Evolutionary conservation across 164 flowering plant species (phyloP), one percentile per base, ranked within the genome.

Genomic region (Chloranthus sessilifolius): DNA sequence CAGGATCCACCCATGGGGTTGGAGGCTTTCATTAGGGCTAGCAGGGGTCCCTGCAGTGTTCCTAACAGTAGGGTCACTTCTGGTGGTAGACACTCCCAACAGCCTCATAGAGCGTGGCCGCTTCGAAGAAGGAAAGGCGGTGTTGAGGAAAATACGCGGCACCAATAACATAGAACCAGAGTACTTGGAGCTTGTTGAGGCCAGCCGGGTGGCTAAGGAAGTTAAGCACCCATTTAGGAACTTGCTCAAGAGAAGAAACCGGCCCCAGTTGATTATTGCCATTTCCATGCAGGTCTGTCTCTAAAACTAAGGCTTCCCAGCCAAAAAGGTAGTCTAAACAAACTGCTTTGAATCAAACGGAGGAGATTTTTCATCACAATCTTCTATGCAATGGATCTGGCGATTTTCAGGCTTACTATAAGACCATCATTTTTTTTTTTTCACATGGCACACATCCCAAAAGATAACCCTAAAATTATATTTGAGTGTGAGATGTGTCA

Each of bases 1-100:
- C 41, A 50, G 53, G 42, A 35, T 50, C 23, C 42, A 34, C 36
- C 44, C 37, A 36, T 89, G 86, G 86, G 98, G 98, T 0, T 91
- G 96, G 98, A 85, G 98, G 59, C 37, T 91, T 4, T 91, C 98
- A 24, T 52, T 91, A 38, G 98, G 88, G 3, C 53, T 88, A 48
- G 96, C 94, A 7, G 96, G 88, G 4, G 52, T 85, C 46, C 98
- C 98, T 1, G 98, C 94, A 7, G 38, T 62, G 1, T 75, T 91
- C 41, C 64, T 91, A 2, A 80, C 88, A 3, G 16, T 80, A 4
- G 98, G 98, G 7, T 62, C 98, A 7, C 58, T 91, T 1, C n/a
- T 91, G 8, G 84, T 91, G 25, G 73, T 66, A 10, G 98, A 91
- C 59, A 88, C 95, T 4, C 98, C 98, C 9, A 91, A 88, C 87